Conservation (phyloP, 768 basidiomycete genomes). For the Pulveroboletus sp. region DNA sequence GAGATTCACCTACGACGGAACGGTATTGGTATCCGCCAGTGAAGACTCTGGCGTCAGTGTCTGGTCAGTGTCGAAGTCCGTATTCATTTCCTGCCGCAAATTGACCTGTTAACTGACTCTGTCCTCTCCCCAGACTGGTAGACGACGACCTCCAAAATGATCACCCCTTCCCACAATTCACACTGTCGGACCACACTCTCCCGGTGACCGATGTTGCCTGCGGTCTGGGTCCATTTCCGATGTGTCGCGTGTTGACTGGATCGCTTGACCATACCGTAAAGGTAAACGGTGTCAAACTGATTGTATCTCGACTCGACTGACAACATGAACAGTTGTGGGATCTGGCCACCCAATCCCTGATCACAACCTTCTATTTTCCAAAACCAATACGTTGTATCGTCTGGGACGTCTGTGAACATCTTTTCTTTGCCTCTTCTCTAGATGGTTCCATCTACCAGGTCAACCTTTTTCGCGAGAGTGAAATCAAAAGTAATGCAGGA, state of each 20-base stretch:
- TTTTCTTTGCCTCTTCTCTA: slow-evolving; percentile 80
- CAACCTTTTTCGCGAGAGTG: slow-evolving; percentile 66
- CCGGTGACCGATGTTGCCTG: slow-evolving; percentile 79
- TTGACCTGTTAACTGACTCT: slow-evolving; percentile 10
- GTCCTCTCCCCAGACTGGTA: slow-evolving; percentile 50
- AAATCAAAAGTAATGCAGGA: slow-evolving; percentile 45
- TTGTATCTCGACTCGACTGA: slow-evolving; percentile 8
- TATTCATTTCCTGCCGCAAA: slow-evolving; percentile 15
- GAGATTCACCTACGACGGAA: slow-evolving; percentile 78
- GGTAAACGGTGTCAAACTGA: slow-evolving; percentile 38
- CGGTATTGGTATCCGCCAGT: slow-evolving; percentile 76
- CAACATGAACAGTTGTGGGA: slow-evolving; percentile 67
- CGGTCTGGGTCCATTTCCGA: slow-evolving; percentile 76
- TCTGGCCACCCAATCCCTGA: slow-evolving; percentile 61
- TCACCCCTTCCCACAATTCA: slow-evolving; percentile 69
- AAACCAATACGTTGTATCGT: slow-evolving; percentile 63
- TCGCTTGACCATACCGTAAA: slow-evolving; percentile 91
- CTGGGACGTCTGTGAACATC: slow-evolving; percentile 81
- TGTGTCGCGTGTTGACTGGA: slow-evolving; percentile 71
- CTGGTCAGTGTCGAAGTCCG: slow-evolving; percentile 85
- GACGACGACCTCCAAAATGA: slow-evolving; percentile 74
- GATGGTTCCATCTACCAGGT: slow-evolving; percentile 76
- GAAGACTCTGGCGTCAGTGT: slow-evolving; percentile 88
- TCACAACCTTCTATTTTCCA: slow-evolving; percentile 88
- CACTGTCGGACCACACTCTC: slow-evolving; percentile 87